Percentiles rank a stretch among this genome's conserved stretches.
Conservation (phyloP, 495 filamentous ascomycete species). For the Annulohypoxylon moriforme region DNA sequence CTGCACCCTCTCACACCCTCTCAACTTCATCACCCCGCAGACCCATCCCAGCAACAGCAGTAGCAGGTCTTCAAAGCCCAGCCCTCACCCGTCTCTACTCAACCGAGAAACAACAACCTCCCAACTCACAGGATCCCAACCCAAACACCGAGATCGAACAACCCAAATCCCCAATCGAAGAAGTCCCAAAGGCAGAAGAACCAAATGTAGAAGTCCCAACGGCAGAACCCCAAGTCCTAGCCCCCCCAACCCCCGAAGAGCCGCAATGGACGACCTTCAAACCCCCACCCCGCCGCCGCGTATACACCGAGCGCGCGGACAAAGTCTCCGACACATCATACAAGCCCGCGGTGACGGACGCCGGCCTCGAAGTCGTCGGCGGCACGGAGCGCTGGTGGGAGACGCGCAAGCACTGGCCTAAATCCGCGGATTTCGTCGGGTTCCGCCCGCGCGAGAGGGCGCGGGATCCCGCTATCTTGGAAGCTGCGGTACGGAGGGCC, state of each 20-base stretch:
- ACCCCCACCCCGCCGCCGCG: slow-evolving; percentile 30
- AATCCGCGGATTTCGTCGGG: slow-evolving; percentile 49
- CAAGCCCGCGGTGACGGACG: slow-evolving; percentile 65
- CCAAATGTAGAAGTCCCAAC: not conserved
- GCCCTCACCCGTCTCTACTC: slow-evolving; percentile 40
- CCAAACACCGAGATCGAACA: not conserved
- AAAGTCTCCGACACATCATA: slow-evolving; percentile 61
- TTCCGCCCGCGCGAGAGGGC: slow-evolving; percentile 55
- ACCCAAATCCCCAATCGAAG: too few species aligned
- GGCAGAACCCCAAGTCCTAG: not conserved
- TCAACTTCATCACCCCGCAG: slow-evolving; percentile 13
- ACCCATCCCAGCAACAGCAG: slow-evolving; percentile 7
- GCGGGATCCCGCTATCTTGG: slow-evolving; percentile 54
- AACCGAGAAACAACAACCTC: slow-evolving; percentile 22
- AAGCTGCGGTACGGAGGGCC: slow-evolving; percentile 65
- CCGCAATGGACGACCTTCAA: slow-evolving; percentile 20
- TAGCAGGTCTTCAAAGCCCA: slow-evolving; percentile 4
- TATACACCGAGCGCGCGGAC: slow-evolving; percentile 32
- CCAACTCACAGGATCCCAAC: not conserved
- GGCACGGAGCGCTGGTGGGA: slow-evolving; percentile 64
- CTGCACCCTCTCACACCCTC: slow-evolving; percentile 12
- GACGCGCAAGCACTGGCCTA: slow-evolving; percentile 54
- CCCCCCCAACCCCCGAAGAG: not conserved
- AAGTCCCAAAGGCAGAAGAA: not conserved
- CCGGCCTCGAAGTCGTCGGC: slow-evolving; percentile 69